These are phyloP conservation scores for Rhytidiadelphus loreus DNA, from an alignment of 225 moss, liverwort and hornwort genomes.

Conservation along the genomic window DNA sequence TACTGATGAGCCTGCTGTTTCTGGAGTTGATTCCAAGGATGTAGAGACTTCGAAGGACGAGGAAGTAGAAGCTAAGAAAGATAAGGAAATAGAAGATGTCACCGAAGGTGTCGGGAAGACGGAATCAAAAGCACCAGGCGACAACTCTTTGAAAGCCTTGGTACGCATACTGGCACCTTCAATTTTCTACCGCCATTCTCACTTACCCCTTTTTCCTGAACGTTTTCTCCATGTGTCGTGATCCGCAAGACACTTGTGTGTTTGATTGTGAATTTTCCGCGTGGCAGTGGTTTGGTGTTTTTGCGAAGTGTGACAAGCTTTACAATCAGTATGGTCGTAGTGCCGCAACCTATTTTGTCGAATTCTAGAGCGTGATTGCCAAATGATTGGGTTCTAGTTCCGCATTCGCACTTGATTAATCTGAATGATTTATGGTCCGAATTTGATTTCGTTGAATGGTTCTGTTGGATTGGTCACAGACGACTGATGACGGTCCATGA, in stretches of 20 bases:
- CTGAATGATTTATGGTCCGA: slow-evolving; percentile 1
- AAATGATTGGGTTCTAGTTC: slow-evolving; percentile 1
- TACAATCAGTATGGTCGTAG: not conserved
- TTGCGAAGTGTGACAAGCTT: not conserved
- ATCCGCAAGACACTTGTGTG: not conserved
- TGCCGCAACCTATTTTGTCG: not conserved
- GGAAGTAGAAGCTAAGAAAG: not conserved
- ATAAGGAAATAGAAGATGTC: not conserved
- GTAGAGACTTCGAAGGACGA: not conserved
- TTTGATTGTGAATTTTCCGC: not conserved
- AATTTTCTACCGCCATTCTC: not conserved
- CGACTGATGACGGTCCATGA: slow-evolving; percentile 26
- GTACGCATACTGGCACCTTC: not conserved
- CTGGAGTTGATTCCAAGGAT: not conserved
- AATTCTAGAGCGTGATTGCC: not conserved
- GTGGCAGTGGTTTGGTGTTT: slow-evolving; percentile 3
- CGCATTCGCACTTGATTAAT: not conserved
- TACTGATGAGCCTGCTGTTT: not conserved
- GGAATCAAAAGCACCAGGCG: not conserved
- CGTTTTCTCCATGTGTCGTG: not conserved
- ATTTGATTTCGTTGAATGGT: slow-evolving; percentile 33
- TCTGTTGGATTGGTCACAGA: slow-evolving; percentile 47
- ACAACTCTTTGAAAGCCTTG: slow-evolving; percentile 12
- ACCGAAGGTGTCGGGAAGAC: not conserved
- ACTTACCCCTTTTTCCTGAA: not conserved